Percentiles rank a stretch among this genome's conserved stretches.
Evolutionary conservation across 352 stramenopile genomes (phyloP).

Genomic region (Phytophthora boehmeriae): DNA sequence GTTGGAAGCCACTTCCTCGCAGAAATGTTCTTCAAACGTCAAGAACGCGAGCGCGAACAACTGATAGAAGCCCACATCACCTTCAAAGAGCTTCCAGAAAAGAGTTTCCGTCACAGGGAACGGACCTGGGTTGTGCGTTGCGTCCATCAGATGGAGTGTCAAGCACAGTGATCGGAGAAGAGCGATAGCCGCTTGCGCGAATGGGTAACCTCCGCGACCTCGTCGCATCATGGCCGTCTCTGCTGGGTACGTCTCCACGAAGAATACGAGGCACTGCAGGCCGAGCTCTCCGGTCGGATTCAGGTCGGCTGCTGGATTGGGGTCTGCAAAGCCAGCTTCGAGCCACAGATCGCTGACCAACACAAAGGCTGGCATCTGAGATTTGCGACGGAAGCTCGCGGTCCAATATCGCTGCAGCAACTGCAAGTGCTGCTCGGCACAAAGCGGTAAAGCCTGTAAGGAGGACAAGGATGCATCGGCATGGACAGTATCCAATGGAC

Average conservation of each 20-base stretch:
- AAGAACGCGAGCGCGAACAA: conserved; percentile 68
- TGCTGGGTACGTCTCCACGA: conserved; percentile 58
- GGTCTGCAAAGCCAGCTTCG: conserved; percentile 51
- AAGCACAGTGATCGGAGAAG: conserved; percentile 56
- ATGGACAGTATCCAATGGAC: not conserved
- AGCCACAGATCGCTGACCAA: conserved; percentile 53
- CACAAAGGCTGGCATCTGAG: conserved; percentile 45
- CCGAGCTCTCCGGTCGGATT: conserved; percentile 62
- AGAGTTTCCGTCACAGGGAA: conserved; percentile 61
- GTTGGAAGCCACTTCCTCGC: conserved; percentile 50
- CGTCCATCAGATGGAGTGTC: conserved; percentile 54
- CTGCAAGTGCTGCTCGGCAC: conserved; percentile 46
- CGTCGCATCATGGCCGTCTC: conserved; percentile 75
- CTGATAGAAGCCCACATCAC: conserved; percentile 55
- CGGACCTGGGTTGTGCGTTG: conserved; percentile 35
- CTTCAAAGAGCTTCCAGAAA: conserved; percentile 70
- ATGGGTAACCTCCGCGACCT: conserved; percentile 59
- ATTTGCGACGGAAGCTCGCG: conserved; percentile 43
- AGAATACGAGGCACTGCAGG: conserved; percentile 71
- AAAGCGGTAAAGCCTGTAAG: conserved; percentile 10
- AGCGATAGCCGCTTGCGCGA: conserved; percentile 61
- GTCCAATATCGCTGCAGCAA: conserved; percentile 71
- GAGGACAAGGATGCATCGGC: not conserved
- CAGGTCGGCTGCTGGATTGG: conserved; percentile 61
- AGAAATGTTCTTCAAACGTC: conserved; percentile 73